These are phyloP conservation scores for Russula abietina DNA, from an alignment of 768 basidiomycete species.

Conservation along the genomic window DNA sequence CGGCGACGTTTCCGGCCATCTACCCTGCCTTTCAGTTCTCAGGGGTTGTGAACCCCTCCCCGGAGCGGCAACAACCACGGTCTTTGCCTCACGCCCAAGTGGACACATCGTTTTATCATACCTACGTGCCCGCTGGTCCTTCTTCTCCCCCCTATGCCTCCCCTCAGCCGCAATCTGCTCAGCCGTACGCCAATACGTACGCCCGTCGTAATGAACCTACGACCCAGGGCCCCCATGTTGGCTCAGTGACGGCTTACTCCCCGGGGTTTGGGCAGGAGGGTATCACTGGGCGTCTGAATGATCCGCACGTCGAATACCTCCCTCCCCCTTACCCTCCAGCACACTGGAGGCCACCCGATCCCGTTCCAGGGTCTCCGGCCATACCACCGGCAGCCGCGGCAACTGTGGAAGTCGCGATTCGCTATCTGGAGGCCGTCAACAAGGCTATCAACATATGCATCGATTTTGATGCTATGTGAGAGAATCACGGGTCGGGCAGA, in stretches of 20 bases:
- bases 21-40: background rate
- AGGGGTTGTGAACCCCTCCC: background rate
- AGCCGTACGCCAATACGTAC: background rate
- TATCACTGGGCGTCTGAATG: background rate
- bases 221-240: too few species aligned
- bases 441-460: constrained; percentile 13
- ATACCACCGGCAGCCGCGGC: background rate
- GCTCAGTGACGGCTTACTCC: background rate
- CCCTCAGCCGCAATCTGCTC: background rate
- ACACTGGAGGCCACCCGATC: background rate
- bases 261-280: background rate
- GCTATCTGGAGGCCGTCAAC: constrained; percentile 14
- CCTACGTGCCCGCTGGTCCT: background rate
- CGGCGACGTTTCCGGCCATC: background rate
- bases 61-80: background rate
- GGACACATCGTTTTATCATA: background rate
- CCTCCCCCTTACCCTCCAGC: constrained; percentile 12
- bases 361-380: background rate
- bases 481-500: background rate
- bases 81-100: background rate
- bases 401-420: background rate
- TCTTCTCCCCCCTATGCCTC: background rate
- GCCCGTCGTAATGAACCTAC: background rate
- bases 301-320: background rate
- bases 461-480: constrained; percentile 4